Evolutionary conservation across 78 protist species (phyloP), one percentile per base, ranked within the genome.

Genomic region (Dictyostelium capitatum): DNA sequence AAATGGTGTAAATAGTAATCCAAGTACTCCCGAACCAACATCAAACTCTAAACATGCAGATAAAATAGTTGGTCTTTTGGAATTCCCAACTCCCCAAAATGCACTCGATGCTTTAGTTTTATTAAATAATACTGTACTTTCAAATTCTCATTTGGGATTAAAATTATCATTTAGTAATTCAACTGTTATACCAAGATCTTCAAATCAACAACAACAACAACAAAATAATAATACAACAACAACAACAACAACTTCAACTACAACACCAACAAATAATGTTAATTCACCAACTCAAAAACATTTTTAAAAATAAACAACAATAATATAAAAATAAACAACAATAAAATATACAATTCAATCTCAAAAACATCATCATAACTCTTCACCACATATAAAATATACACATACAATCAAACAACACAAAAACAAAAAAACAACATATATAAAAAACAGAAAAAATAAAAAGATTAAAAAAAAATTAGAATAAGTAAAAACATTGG

Each of bases 1-100:
- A 72, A 72, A 72, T 72, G 54, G 54, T 41, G 6, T 25, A 12
- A 32, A 23, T 17, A 67, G 50, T 32, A 25, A n/a, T 25, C n/a
- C 51, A 7, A 30, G 51, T 7, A 37, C 73, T 12, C 47, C 67
- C 3, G 59, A 46, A 15, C 46, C 56, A n/a, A 37, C 43, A 37
- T 37, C 43, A 37, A 37, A 37, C 43, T 17, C 50, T 4, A 80
- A 62, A 46, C 48, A 51, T 56, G 48, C 67, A 12, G 80, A 65
- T 46, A 85, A 85, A 57, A 85, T 85, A n/a, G 92, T 85, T 75
- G 92, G 92, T 59, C 83, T 85, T 57, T 74, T 85, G 17, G 92
- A 85, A 62, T 85, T 85, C 20, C 8, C 51, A 10, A 59, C 92
- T 1, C 69, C 41, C 17, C 8, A 53, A 20, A 56, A 85, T 48